phyloP scores from a whole-genome alignment of 148 eudicot species.

The Heliosperma pusillum region DNA sequence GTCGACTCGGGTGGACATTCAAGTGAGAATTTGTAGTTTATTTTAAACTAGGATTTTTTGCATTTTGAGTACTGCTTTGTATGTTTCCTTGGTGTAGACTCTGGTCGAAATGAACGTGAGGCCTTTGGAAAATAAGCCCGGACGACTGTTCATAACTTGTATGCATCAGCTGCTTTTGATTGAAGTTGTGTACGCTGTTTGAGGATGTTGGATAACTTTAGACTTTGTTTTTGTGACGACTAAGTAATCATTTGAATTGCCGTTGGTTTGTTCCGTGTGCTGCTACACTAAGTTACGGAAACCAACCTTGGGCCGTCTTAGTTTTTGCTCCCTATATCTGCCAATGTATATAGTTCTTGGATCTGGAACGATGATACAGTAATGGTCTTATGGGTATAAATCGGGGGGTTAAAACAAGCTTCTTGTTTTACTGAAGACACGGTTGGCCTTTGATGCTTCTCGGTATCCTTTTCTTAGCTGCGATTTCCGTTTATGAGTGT shows the following conservation, averaged over 20 bases:
- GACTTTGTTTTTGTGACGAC: background rate
- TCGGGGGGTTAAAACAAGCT: background rate
- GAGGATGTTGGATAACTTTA: background rate
- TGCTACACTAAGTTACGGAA: background rate
- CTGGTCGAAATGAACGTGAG: background rate
- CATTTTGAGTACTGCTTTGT: background rate
- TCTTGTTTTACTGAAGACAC: too few relatives aligned
- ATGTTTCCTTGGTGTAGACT: background rate
- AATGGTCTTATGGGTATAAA: background rate
- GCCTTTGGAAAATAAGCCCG: background rate
- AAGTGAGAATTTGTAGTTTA: conserved; percentile 17
- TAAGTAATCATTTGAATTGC: background rate
- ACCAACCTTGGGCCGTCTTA: too few relatives aligned
- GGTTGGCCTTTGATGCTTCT: too few relatives aligned
- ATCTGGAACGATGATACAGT: background rate
- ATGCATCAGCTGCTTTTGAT: background rate
- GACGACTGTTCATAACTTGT: background rate
- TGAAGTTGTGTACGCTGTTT: background rate
- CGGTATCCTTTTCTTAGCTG: too few relatives aligned
- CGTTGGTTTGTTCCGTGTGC: background rate
- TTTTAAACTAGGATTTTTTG: background rate
- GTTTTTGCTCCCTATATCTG: too few relatives aligned
- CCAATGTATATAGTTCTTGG: background rate
- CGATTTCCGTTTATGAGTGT: too few relatives aligned
- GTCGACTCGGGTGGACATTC: conserved; percentile 19